Conservation (phyloP, 2,329 filamentous ascomycete genomes). For the Cylindrodendrum hubeiense region DNA sequence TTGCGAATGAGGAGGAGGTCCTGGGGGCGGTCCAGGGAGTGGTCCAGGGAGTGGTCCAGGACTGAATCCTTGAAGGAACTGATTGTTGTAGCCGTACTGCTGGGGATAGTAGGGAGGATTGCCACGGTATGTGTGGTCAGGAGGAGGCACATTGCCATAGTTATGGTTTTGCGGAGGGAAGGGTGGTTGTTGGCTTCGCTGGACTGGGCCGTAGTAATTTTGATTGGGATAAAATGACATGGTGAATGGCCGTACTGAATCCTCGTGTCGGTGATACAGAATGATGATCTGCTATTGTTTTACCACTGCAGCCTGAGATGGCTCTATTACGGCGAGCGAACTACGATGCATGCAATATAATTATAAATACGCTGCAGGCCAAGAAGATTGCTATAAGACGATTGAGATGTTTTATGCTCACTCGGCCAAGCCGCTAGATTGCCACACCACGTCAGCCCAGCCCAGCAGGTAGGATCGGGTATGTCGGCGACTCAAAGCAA, state of each 20-base stretch:
- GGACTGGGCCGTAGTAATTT: slow-evolving; percentile 51
- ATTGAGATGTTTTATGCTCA: neutral
- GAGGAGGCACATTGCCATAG: neutral
- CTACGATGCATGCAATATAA: neutral
- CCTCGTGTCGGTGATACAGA: neutral
- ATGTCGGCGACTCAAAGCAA: neutral
- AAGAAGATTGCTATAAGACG: neutral
- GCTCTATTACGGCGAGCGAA: neutral
- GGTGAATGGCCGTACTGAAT: slow-evolving; percentile 6
- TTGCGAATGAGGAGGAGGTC: neutral
- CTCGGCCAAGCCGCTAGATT: neutral
- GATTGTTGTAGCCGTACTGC: neutral
- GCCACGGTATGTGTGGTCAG: neutral
- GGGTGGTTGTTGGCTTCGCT: neutral
- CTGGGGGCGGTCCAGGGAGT: neutral
- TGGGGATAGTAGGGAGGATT: neutral
- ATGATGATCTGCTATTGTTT: neutral
- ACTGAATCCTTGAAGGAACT: neutral
- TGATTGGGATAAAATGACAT: slow-evolving; percentile 59
- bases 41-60: neutral
- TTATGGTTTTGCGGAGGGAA: neutral
- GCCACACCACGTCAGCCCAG: neutral
- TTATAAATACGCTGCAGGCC: neutral
- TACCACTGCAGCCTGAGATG: neutral
- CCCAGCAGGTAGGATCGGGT: neutral